phyloP scores from a whole-genome alignment of 768 basidiomycete species.

The Amanita thiersii region DNA sequence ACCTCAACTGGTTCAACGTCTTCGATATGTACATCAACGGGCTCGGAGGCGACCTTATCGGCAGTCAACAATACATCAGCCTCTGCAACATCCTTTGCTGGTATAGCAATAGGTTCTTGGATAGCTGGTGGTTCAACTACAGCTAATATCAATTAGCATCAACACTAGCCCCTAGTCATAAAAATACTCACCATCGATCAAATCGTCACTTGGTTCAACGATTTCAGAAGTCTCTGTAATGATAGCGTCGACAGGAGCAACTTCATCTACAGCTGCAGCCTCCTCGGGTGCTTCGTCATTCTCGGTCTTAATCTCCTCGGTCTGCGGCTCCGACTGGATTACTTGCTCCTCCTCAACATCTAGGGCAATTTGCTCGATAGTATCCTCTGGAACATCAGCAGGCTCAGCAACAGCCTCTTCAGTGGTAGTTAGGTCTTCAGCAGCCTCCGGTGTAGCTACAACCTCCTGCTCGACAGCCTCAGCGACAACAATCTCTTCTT shows the following conservation, averaged over 20 bases:
- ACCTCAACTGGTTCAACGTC: no score
- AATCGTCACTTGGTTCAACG: no score
- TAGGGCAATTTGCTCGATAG: neutral
- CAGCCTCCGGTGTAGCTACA: slow-evolving; percentile 2
- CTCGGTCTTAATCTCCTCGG: no score
- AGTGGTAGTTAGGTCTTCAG: neutral
- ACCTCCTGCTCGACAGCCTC: slow-evolving; percentile 2
- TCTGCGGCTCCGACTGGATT: neutral
- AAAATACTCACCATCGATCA: no score
- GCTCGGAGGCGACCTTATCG: neutral
- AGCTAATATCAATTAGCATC: no score
- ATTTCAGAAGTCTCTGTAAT: neutral
- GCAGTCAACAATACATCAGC: neutral
- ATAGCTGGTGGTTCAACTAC: neutral
- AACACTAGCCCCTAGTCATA: no score
- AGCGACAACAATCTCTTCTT: slow-evolving; percentile 5
- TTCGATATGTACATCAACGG: neutral
- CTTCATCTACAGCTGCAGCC: neutral
- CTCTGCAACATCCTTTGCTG: neutral
- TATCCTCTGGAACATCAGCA: slow-evolving; percentile 4
- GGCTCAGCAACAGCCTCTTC: neutral
- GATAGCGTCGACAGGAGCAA: neutral
- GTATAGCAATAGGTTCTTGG: neutral
- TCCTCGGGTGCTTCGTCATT: neutral
- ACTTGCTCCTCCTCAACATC: slow-evolving; percentile 1